Evolutionary conservation across 208 protist genomes (phyloP).

Genomic region (Trichomonas gallinae): DNA sequence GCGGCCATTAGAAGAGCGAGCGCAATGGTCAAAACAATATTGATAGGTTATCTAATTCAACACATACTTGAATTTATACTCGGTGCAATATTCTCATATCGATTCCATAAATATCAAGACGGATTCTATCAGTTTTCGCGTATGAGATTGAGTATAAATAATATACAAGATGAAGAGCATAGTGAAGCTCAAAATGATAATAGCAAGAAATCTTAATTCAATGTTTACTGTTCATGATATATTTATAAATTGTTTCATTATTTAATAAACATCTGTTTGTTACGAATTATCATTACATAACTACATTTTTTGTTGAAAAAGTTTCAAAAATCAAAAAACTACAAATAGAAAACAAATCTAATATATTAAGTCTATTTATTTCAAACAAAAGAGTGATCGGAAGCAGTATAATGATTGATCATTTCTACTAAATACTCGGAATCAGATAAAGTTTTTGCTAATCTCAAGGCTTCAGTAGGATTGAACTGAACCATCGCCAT

Average conservation of each 20-base stretch:
- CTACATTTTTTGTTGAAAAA: too few relatives aligned
- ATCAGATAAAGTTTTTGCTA: neutral
- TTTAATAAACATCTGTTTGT: too few relatives aligned
- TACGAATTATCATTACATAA: too few relatives aligned
- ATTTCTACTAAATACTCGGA: neutral
- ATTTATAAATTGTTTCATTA: too few relatives aligned
- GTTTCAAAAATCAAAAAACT: too few relatives aligned
- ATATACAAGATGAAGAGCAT: neutral
- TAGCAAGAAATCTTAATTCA: too few relatives aligned
- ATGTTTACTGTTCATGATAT: too few relatives aligned
- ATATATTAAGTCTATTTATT: neutral
- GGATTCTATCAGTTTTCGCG: neutral
- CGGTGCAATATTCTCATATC: neutral
- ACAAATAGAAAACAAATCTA: too few relatives aligned
- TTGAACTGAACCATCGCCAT: neutral
- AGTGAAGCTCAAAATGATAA: neutral
- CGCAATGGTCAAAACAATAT: neutral
- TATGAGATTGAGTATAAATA: neutral
- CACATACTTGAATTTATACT: neutral
- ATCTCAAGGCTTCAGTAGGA: neutral
- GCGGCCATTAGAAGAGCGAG: neutral
- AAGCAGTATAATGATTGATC: neutral
- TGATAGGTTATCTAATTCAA: neutral
- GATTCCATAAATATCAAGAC: neutral
- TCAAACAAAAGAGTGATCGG: neutral